Conservation (phyloP, 805 yeast species). For the Yarrowia sp. region DNA sequence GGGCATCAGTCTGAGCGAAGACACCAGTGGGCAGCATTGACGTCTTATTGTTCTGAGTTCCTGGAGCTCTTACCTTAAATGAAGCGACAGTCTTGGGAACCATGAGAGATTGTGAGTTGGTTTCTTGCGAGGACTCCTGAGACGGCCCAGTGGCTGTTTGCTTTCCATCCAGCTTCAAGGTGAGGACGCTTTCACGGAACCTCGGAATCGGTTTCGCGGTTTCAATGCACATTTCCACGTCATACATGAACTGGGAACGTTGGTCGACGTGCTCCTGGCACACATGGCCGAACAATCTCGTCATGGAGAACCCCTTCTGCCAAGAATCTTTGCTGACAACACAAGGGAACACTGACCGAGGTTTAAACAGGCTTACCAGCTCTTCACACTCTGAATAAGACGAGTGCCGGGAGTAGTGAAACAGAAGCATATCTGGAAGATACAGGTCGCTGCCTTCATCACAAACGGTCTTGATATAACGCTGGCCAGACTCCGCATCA, state of each 20-base stretch:
- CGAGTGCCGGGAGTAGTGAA: constrained; percentile 34
- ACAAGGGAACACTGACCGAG: constrained; percentile 29
- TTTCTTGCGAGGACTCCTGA: not conserved
- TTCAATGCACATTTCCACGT: constrained; percentile 30
- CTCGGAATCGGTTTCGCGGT: constrained; percentile 27
- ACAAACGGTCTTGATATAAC: constrained; percentile 11
- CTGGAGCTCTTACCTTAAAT: constrained; percentile 22
- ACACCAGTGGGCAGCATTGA: constrained; percentile 8
- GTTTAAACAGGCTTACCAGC: constrained; percentile 8
- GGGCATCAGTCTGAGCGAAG: constrained; percentile 16
- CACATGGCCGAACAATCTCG: constrained; percentile 12
- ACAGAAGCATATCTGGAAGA: constrained; percentile 28
- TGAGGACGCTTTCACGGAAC: not conserved
- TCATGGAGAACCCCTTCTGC: constrained; percentile 29
- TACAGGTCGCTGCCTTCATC: not conserved
- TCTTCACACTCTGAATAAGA: constrained; percentile 18
- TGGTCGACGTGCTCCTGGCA: constrained; percentile 30
- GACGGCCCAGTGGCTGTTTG: not conserved
- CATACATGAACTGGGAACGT: constrained; percentile 20
- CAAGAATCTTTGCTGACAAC: constrained; percentile 25
- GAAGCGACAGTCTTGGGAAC: not conserved
- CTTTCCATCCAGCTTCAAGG: not conserved
- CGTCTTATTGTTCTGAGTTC: constrained; percentile 1
- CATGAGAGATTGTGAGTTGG: not conserved
- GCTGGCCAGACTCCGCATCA: constrained; percentile 7